phyloP scores from a whole-genome alignment of 352 stramenopile genomes.

The Halophytophthora batemanensis region DNA sequence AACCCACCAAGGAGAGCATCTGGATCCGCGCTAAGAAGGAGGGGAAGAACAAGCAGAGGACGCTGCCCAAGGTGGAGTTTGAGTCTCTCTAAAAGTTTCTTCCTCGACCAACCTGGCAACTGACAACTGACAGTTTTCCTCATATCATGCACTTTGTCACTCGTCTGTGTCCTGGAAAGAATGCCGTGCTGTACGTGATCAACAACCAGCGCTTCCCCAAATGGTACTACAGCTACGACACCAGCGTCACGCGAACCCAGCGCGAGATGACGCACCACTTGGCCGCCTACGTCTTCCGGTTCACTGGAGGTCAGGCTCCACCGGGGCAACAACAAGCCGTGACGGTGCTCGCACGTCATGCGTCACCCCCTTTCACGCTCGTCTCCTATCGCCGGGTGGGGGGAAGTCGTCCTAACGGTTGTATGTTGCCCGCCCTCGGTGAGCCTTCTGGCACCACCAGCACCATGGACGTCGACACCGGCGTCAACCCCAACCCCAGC shows the following conservation, averaged over 20 bases:
- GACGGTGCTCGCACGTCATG: conserved; percentile 12
- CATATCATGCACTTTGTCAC: too few relatives aligned
- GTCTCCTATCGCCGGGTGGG: conserved; percentile 14
- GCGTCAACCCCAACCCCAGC: background rate
- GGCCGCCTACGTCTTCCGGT: conserved; percentile 22
- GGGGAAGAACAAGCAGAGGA: conserved; percentile 18
- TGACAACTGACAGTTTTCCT: too few relatives aligned
- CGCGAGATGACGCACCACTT: conserved; percentile 34
- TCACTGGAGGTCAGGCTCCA: background rate
- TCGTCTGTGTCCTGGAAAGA: conserved; percentile 8
- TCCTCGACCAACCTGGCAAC: background rate
- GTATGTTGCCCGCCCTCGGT: conserved; percentile 4
- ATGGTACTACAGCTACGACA: conserved; percentile 37
- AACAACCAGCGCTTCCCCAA: conserved; percentile 27
- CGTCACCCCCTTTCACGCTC: conserved; percentile 13
- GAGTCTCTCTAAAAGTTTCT: background rate
- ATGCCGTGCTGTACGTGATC: conserved; percentile 26
- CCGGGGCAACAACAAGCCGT: background rate
- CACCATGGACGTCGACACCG: background rate
- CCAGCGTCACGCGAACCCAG: conserved; percentile 24
- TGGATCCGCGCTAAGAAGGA: conserved; percentile 29
- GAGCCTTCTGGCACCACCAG: background rate
- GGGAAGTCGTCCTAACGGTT: background rate
- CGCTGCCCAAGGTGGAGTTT: conserved; percentile 17
- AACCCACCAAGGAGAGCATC: background rate